Evolutionary conservation across 768 basidiomycete genomes (phyloP).

Genomic region (Punctularia strigosozonata): DNA sequence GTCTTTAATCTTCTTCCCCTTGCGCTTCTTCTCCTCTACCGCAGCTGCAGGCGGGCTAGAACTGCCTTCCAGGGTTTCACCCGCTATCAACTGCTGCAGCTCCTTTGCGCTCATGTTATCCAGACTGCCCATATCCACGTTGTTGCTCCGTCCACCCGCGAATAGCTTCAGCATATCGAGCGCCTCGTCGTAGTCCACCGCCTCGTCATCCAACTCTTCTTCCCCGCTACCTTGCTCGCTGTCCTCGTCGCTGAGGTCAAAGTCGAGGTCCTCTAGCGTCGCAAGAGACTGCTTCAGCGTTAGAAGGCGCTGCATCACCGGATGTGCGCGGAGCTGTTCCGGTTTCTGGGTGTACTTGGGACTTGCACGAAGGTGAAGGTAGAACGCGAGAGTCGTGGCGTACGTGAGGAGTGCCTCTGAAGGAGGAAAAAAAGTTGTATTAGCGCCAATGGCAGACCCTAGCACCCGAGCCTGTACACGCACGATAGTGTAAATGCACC

Average conservation of each 20-base stretch:
- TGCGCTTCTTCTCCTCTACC: conserved; percentile 9
- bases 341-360: conserved; percentile 52
- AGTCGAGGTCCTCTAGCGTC: conserved; percentile 79
- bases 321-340: conserved; percentile 52
- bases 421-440: conserved; percentile 1
- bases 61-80: background rate
- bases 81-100: background rate
- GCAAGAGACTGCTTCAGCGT: conserved; percentile 72
- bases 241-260: conserved; percentile 37
- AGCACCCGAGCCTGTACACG: conserved; percentile 25
- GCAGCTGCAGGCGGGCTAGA: conserved; percentile 1
- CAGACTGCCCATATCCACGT: conserved; percentile 13
- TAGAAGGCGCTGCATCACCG: conserved; percentile 66
- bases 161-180: background rate
- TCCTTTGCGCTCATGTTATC: conserved; percentile 26
- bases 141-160: conserved; percentile 1
- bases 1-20: conserved; percentile 13
- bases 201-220: conserved; percentile 25
- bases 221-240: conserved; percentile 35
- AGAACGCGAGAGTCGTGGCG: conserved; percentile 83
- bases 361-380: conserved; percentile 73
- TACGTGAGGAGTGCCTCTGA: conserved; percentile 87
- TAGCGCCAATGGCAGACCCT: background rate
- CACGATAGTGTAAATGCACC: conserved; percentile 82
- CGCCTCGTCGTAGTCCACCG: conserved; percentile 8